Percentiles rank a stretch among this genome's conserved stretches.
Evolutionary conservation across 371 early-diverging fungal genomes (phyloP).

Genomic region (Smittium culicis): DNA sequence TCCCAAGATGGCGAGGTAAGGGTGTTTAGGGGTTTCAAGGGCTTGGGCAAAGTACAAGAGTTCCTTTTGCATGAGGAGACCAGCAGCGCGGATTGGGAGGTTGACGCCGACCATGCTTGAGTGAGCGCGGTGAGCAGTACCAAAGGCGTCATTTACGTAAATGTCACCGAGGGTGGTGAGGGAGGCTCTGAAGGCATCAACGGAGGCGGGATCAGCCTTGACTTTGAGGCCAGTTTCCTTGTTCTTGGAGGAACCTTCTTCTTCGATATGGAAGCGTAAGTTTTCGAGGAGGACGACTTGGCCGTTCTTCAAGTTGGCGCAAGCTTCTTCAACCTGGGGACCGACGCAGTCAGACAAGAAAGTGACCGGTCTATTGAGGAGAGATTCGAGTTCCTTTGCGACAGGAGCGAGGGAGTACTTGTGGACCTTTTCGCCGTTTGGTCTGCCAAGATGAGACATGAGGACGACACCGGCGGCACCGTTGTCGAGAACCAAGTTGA

Average conservation of each 20-base stretch:
- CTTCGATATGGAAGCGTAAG: constrained; percentile 96
- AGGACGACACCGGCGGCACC: constrained; percentile 83
- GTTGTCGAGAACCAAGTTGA: constrained; percentile 67
- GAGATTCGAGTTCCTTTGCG: constrained; percentile 65
- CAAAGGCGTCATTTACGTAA: constrained; percentile 98
- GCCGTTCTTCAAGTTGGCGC: constrained; percentile 59
- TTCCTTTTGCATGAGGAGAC: constrained; percentile 98
- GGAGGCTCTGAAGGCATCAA: constrained; percentile 76
- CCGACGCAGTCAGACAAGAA: constrained; percentile 94
- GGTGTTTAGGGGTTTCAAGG: constrained; percentile 78
- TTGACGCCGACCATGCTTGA: constrained; percentile 95
- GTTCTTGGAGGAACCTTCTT: constrained; percentile 91
- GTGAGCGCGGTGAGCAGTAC: constrained; percentile 95
- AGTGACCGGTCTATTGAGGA: constrained; percentile 70
- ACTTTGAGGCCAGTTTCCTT: constrained; percentile 64
- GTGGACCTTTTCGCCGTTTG: constrained; percentile 74
- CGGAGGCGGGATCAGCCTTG: constrained; percentile 72
- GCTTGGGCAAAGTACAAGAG: constrained; percentile 94
- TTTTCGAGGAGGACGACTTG: constrained; percentile 93
- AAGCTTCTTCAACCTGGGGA: constrained; percentile 65
- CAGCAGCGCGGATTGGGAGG: constrained; percentile 80
- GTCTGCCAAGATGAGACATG: constrained; percentile 97
- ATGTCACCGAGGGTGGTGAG: constrained; percentile 90
- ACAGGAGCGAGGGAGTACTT: constrained; percentile 92
- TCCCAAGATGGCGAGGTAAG: constrained; percentile 96